Evolutionary conservation across 805 yeast genomes (phyloP).

Genomic region (Candida glaebosa): DNA sequence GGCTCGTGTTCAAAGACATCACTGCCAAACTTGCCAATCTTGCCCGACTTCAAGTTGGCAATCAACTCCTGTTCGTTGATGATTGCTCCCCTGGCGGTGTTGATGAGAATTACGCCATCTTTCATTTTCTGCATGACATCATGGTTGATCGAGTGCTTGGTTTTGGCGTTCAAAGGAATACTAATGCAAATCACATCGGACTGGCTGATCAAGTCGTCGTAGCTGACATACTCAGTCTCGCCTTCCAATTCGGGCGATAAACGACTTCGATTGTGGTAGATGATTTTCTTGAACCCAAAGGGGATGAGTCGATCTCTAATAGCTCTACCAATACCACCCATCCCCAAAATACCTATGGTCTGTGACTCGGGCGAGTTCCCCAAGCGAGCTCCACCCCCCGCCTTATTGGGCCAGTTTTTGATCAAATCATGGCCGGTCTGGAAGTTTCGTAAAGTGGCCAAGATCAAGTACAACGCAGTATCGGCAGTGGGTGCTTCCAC

Average conservation of each 20-base stretch:
- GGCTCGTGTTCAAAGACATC: conserved; percentile 82
- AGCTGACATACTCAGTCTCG: conserved; percentile 66
- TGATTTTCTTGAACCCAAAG: conserved; percentile 68
- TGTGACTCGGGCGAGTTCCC: conserved; percentile 79
- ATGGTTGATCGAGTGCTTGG: conserved; percentile 65
- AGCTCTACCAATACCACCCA: conserved; percentile 89
- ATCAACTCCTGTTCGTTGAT: conserved; percentile 63
- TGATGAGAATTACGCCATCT: conserved; percentile 71
- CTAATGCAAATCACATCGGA: conserved; percentile 73
- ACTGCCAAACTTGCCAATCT: conserved; percentile 63
- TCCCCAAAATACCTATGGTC: conserved; percentile 75
- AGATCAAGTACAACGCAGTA: conserved; percentile 58
- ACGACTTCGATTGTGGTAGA: conserved; percentile 68
- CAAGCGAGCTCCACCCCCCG: conserved; percentile 55
- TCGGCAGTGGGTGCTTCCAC: conserved; percentile 74
- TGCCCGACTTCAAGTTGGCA: conserved; percentile 56
- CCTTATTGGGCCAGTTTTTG: conserved; percentile 28
- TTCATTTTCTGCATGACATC: conserved; percentile 67
- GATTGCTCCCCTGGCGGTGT: conserved; percentile 88
- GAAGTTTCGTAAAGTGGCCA: conserved; percentile 67
- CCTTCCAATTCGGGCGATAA: conserved; percentile 60
- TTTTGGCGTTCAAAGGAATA: conserved; percentile 70
- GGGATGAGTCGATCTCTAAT: conserved; percentile 68
- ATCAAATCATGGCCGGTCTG: conserved; percentile 54
- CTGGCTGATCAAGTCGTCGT: conserved; percentile 60